phyloP scores from a whole-genome alignment of 108 stramenopile species.

The Chaetoceros tenuissimus region DNA sequence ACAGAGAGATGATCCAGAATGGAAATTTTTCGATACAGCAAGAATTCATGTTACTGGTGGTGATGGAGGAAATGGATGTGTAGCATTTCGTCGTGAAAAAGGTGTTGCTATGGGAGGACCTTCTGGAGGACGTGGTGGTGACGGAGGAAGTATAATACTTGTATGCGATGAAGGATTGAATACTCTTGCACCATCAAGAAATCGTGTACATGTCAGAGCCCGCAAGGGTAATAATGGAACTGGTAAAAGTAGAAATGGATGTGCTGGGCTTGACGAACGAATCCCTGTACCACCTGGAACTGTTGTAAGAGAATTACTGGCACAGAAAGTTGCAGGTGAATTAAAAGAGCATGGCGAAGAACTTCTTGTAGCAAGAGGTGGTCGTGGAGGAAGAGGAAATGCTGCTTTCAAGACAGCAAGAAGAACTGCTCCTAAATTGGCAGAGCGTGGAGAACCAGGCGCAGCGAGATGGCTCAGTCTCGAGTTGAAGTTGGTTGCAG shows the following conservation, averaged over 20 bases:
- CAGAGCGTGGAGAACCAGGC: slow-evolving; percentile 89
- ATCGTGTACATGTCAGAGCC: slow-evolving; percentile 75
- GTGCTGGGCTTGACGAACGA: slow-evolving; percentile 47
- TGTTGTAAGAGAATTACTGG: slow-evolving; percentile 80
- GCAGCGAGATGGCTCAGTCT: slow-evolving; percentile 80
- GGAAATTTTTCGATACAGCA: slow-evolving; percentile 90
- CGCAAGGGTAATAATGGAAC: slow-evolving; percentile 71
- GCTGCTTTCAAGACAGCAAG: slow-evolving; percentile 84
- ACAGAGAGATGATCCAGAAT: slow-evolving; percentile 61
- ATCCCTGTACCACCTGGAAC: slow-evolving; percentile 91
- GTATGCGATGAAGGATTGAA: slow-evolving; percentile 76
- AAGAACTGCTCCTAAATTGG: slow-evolving; percentile 77
- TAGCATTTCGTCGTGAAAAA: slow-evolving; percentile 89
- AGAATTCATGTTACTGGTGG: slow-evolving; percentile 85
- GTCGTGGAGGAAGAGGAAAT: slow-evolving; percentile 93
- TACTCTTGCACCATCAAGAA: slow-evolving; percentile 77
- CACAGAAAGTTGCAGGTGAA: slow-evolving; percentile 85
- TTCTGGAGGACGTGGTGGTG: slow-evolving; percentile 82
- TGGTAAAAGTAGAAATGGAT: slow-evolving; percentile 79
- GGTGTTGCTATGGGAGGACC: slow-evolving; percentile 88
- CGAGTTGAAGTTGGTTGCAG: slow-evolving; percentile 91
- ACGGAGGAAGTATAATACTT: slow-evolving; percentile 78
- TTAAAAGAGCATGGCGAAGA: slow-evolving; percentile 63
- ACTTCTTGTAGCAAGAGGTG: slow-evolving; percentile 87
- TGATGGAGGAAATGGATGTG: slow-evolving; percentile 91